Evolutionary conservation across 805 yeast genomes (phyloP).

Genomic region (Ogataea henricii): DNA sequence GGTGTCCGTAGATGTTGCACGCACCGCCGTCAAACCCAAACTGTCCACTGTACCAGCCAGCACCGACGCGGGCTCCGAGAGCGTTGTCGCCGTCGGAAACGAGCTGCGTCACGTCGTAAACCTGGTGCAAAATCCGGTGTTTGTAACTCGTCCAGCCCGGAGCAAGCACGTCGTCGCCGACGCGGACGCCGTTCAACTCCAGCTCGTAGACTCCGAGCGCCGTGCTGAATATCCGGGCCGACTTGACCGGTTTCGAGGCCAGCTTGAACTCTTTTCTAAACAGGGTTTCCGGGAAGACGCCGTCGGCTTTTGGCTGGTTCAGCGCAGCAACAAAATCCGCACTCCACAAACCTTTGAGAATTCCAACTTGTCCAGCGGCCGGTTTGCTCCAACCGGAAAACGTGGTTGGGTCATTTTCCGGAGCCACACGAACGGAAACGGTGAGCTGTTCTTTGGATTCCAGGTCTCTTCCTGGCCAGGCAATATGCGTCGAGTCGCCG

Average conservation of each 20-base stretch:
- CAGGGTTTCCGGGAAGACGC: constrained; percentile 12
- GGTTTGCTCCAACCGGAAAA: constrained; percentile 14
- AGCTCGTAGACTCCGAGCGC: constrained; percentile 28
- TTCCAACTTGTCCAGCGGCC: constrained; percentile 8
- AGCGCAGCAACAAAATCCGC: constrained; percentile 11
- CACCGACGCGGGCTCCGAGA: constrained; percentile 25
- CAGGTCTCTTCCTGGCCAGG: constrained; percentile 17
- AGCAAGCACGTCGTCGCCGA: constrained; percentile 24
- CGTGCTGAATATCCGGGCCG: constrained; percentile 23
- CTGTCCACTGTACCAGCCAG: constrained; percentile 31
- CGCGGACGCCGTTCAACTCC: constrained; percentile 25
- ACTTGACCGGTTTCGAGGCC: constrained; percentile 2
- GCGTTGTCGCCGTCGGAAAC: constrained; percentile 17
- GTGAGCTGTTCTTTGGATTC: constrained; percentile 12
- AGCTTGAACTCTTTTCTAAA: constrained; percentile 10
- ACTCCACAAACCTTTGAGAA: constrained; percentile 10
- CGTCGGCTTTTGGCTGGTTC: constrained; percentile 9
- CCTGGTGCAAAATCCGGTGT: constrained; percentile 25
- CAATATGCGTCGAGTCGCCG: constrained; percentile 3
- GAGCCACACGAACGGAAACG: constrained; percentile 14
- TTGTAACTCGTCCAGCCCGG: constrained; percentile 33
- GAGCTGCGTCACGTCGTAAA: constrained; percentile 22
- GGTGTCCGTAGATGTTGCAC: constrained; percentile 25
- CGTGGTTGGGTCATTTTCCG: background rate
- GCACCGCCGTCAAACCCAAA: constrained; percentile 31